phyloP scores from a whole-genome alignment of 306 rosid genomes.

The Fragaria vesca region DNA sequence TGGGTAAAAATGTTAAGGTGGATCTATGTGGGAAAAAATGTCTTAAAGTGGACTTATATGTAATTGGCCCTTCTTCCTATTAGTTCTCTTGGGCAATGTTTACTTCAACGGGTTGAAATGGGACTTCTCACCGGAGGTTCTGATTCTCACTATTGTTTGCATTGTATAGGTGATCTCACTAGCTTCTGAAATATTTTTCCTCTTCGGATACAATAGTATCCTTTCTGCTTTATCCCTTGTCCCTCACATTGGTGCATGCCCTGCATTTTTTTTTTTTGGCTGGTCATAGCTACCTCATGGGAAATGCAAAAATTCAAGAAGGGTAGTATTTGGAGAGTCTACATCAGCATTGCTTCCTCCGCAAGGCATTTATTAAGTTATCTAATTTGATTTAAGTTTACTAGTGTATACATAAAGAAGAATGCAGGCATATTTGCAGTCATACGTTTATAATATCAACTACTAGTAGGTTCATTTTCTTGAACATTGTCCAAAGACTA shows the following conservation, averaged over 20 bases:
- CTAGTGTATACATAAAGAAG: too few relatives aligned
- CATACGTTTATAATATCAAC: neutral
- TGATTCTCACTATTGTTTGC: slow-evolving; percentile 71
- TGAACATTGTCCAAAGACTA: neutral
- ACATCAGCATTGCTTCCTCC: neutral
- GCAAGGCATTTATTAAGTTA: too few relatives aligned
- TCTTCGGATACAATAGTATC: slow-evolving; percentile 72
- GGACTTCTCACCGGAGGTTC: slow-evolving; percentile 84
- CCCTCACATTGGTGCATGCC: slow-evolving; percentile 71
- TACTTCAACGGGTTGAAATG: slow-evolving; percentile 73
- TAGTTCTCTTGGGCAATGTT: slow-evolving; percentile 84
- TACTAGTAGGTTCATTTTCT: neutral
- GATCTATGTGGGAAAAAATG: too few relatives aligned
- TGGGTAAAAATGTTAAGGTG: too few relatives aligned
- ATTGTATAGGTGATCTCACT: slow-evolving; percentile 44
- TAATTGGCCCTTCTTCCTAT: slow-evolving; percentile 41
- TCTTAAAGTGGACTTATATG: too few relatives aligned
- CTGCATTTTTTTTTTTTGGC: slow-evolving; percentile 57
- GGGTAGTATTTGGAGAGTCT: neutral
- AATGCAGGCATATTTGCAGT: neutral
- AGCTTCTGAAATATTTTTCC: slow-evolving; percentile 54
- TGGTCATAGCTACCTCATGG: slow-evolving; percentile 47
- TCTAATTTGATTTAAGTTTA: too few relatives aligned
- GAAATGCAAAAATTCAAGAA: neutral
- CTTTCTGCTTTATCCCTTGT: slow-evolving; percentile 73